Conservation (phyloP, 164 flowering plant genomes). For the Berberis thunbergii region DNA sequence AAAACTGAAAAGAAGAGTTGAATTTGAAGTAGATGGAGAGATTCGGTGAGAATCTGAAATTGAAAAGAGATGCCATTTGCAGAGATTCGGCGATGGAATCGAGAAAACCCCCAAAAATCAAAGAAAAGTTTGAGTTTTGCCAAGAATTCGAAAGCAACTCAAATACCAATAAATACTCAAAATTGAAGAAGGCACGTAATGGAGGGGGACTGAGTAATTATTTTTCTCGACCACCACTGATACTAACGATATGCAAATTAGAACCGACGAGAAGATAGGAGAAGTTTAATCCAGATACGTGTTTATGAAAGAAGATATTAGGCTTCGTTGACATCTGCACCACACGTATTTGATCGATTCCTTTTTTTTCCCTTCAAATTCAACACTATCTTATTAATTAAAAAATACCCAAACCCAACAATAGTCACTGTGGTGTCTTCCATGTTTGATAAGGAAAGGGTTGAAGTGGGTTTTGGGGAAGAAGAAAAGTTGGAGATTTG, state of each 20-base stretch:
- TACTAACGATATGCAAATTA: constrained; percentile 39
- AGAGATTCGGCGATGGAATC: constrained; percentile 15
- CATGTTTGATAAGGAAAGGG: too few relatives aligned
- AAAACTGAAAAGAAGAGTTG: neutral
- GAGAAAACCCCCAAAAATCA: constrained; percentile 16
- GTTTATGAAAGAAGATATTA: constrained; percentile 13
- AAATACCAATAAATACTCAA: neutral
- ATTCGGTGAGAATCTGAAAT: neutral
- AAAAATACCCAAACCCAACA: too few relatives aligned
- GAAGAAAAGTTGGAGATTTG: too few relatives aligned
- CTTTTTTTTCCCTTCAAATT: too few relatives aligned
- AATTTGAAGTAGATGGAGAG: neutral
- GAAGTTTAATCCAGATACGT: constrained; percentile 1
- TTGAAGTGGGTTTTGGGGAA: too few relatives aligned
- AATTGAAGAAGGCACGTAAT: neutral
- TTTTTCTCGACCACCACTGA: constrained; percentile 10
- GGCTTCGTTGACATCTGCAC: constrained; percentile 14
- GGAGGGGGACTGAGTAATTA: neutral
- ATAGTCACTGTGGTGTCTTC: too few relatives aligned
- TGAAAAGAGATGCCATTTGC: constrained; percentile 1
- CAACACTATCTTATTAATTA: too few relatives aligned
- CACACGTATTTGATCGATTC: constrained; percentile 7
- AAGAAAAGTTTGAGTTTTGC: constrained; percentile 9
- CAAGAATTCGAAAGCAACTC: constrained; percentile 9
- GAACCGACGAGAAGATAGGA: constrained; percentile 34